phyloP scores from a whole-genome alignment of 2,329 filamentous ascomycete genomes.

The Phaeophleospora eucalypticola region DNA sequence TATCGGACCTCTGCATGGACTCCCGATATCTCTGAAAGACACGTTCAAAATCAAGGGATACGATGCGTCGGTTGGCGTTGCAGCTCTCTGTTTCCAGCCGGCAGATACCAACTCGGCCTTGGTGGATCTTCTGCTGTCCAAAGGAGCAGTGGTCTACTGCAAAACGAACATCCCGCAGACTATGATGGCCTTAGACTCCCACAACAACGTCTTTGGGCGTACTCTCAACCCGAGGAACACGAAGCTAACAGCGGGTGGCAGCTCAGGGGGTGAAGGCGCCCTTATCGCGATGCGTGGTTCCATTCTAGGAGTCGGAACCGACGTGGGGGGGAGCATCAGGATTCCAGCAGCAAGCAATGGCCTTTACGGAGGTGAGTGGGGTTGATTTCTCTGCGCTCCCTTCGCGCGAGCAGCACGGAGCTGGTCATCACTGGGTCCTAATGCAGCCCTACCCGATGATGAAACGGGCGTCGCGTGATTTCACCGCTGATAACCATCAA shows the following conservation, averaged over 20 bases:
- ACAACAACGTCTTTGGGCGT: conserved; percentile 50
- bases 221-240: conserved; percentile 48
- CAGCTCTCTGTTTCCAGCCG: conserved; percentile 43
- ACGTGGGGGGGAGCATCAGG: conserved; percentile 48
- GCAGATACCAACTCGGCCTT: conserved; percentile 50
- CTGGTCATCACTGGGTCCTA: not conserved
- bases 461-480: not conserved
- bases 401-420: too few relatives aligned
- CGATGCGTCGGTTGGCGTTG: conserved; percentile 40
- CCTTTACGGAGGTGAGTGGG: conserved; percentile 37
- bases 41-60: conserved; percentile 34
- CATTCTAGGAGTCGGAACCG: conserved; percentile 50
- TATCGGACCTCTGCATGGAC: conserved; percentile 44
- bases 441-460: not conserved
- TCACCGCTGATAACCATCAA: not conserved
- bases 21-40: conserved; percentile 36
- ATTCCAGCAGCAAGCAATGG: conserved; percentile 50
- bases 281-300: conserved; percentile 48
- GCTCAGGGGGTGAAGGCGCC: conserved; percentile 52
- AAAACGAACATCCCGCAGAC: conserved; percentile 55
- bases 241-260: conserved; percentile 49
- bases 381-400: not conserved
- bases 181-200: conserved; percentile 50
- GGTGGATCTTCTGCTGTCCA: conserved; percentile 41
- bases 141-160: conserved; percentile 48